phyloP scores from a whole-genome alignment of 768 basidiomycete genomes.

The Auricularia sp. region DNA sequence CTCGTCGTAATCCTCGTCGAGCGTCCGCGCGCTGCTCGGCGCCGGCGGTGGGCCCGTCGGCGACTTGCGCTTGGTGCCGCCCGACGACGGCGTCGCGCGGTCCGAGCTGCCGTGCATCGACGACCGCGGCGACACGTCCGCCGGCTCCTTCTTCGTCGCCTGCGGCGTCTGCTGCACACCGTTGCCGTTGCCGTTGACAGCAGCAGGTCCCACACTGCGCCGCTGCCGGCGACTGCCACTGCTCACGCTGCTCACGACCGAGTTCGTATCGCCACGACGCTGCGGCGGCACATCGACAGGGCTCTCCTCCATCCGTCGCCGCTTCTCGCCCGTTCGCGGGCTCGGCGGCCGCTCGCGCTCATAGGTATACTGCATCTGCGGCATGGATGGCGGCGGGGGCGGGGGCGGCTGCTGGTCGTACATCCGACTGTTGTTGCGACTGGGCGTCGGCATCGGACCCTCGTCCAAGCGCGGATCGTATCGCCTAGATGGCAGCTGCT shows the following conservation, averaged over 20 bases:
- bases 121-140: too few relatives aligned
- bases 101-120: too few relatives aligned
- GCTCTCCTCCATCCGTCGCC: not conserved
- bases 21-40: slow-evolving; percentile 44
- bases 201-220: not conserved
- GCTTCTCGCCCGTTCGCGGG: slow-evolving; percentile 1
- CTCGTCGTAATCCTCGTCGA: slow-evolving; percentile 94
- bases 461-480: not conserved
- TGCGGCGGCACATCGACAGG: not conserved
- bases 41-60: slow-evolving; percentile 47
- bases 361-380: not conserved
- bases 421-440: not conserved
- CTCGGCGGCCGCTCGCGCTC: not conserved
- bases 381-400: not conserved
- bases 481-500: not conserved
- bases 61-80: slow-evolving; percentile 22
- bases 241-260: not conserved
- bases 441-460: not conserved
- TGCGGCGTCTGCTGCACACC: not conserved
- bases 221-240: not conserved
- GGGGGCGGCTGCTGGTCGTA: not conserved
- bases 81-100: not conserved
- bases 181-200: not conserved
- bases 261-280: not conserved
- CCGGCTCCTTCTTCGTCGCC: not conserved